A percentile compares a stretch with the other conserved stretches of the same genome.
These are phyloP conservation scores for Calonectria hongkongensis DNA, from an alignment of 2,329 filamentous ascomycete species.

Conservation along the genomic window DNA sequence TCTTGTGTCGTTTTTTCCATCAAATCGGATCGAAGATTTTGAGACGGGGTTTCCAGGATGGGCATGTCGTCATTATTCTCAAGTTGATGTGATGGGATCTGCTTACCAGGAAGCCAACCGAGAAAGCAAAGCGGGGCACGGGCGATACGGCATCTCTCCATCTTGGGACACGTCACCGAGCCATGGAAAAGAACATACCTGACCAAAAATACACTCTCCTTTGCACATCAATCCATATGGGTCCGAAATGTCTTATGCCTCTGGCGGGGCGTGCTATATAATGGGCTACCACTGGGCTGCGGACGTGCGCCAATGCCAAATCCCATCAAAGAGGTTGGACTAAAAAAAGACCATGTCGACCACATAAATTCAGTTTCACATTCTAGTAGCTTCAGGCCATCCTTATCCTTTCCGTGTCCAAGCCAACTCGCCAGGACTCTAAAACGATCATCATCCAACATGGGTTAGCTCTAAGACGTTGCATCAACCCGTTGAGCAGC, in stretches of 20 bases:
- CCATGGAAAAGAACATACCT: background rate
- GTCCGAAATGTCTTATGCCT: background rate
- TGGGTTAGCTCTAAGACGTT: background rate
- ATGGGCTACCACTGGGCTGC: background rate
- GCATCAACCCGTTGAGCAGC: slow-evolving; percentile 28
- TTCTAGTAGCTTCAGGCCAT: background rate
- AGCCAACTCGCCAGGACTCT: background rate
- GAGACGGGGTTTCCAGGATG: background rate
- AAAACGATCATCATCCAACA: background rate
- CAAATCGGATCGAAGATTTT: background rate
- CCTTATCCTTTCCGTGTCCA: background rate
- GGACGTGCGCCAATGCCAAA: too few species aligned
- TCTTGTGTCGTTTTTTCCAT: background rate
- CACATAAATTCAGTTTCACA: background rate
- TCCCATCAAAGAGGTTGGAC: too few species aligned
- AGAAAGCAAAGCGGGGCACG: background rate
- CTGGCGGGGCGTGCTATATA: background rate
- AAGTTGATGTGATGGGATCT: slow-evolving; percentile 36
- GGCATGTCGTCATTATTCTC: slow-evolving; percentile 37
- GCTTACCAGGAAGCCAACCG: slow-evolving; percentile 35
- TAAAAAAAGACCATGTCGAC: background rate
- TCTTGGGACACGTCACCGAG: slow-evolving; percentile 7
- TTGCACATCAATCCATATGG: background rate
- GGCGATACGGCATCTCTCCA: background rate
- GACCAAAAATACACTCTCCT: too few species aligned